Base-by-base conservation (phyloP, 2,329 filamentous ascomycete genomes). In the Cadophora sp. region DNA sequence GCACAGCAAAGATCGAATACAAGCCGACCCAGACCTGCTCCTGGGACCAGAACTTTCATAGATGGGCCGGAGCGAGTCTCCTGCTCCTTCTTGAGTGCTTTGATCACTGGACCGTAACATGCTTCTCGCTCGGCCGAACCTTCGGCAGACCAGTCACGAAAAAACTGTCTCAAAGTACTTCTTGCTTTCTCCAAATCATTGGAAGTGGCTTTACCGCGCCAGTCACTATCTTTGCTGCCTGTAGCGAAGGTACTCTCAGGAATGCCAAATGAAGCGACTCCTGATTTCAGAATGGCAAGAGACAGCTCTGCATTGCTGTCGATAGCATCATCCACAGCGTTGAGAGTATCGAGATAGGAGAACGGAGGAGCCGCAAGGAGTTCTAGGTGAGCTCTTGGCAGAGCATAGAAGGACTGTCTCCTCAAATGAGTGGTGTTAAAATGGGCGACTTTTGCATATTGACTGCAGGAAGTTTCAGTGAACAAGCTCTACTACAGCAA, bases 121-220 rank as follows among this genome's bases (percentile, higher is more conserved):
- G 88, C 88, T n/a, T 87, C 83, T 48, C 96, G 85, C 82, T 99
- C 97, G 0, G 79, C 77, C 2, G 82, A 83, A 0, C 95, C 96
- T 75, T 92, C 94, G 1, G 83, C 86, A 27, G 92, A 93, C 96
- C 97, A 99, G 79, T 99, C 96, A 19, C 96, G 90, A 79, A 94
- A 98, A 78, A 98, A 92, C 77, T 99, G 96, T 12, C 95, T 89
- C 62, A 99, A 85, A 1, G 94, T 98, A 76, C 93, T 97, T 70
- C 94, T 88, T 1, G 95, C 94, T 80, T 98, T 99, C 77, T 97
- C 93, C 64, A 97, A 83, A 76, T 98, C 95, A 26, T 83, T 83
- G 29, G 88, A 81, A 53, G 90, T 94, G 16, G 94, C 91, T 37
- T 87, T 84, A 4, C 88, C 89, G 24, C 87, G 84, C 90, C 94